Evolutionary conservation across 345 rosid genomes (phyloP).

Genomic region (Sisymbrium irio): DNA sequence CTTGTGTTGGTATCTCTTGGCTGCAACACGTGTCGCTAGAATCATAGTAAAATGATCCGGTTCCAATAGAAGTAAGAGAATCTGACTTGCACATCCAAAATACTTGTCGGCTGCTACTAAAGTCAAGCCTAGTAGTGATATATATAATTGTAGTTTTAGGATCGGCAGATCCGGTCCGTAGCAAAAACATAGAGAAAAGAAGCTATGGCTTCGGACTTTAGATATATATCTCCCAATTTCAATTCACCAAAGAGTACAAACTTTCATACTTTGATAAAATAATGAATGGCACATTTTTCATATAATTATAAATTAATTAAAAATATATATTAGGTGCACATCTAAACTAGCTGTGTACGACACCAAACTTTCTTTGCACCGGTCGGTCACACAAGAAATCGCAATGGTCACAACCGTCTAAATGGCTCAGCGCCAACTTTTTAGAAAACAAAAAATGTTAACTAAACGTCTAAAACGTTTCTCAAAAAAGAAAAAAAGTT

Average conservation of each 20-base stretch:
- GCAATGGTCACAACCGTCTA: too few relatives aligned
- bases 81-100: background rate
- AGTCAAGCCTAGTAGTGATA: background rate
- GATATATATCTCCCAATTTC: background rate
- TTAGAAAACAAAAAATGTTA: too few relatives aligned
- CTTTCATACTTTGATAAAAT: background rate
- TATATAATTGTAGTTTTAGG: background rate
- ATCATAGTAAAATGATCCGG: too few relatives aligned
- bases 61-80: too few relatives aligned
- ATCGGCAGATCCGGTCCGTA: background rate
- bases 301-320: too few relatives aligned
- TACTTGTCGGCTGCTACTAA: slow-evolving; percentile 8
- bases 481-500: too few relatives aligned
- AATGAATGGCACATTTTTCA: background rate
- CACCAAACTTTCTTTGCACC: too few relatives aligned
- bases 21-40: slow-evolving; percentile 6
- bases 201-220: background rate
- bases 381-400: too few relatives aligned
- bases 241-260: background rate
- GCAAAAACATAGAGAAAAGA: background rate
- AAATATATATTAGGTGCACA: too few relatives aligned
- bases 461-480: too few relatives aligned
- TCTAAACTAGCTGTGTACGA: too few relatives aligned
- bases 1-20: background rate
- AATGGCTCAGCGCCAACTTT: too few relatives aligned